phyloP scores from a whole-genome alignment of 352 stramenopile species.

The Globisporangium ultimum region DNA sequence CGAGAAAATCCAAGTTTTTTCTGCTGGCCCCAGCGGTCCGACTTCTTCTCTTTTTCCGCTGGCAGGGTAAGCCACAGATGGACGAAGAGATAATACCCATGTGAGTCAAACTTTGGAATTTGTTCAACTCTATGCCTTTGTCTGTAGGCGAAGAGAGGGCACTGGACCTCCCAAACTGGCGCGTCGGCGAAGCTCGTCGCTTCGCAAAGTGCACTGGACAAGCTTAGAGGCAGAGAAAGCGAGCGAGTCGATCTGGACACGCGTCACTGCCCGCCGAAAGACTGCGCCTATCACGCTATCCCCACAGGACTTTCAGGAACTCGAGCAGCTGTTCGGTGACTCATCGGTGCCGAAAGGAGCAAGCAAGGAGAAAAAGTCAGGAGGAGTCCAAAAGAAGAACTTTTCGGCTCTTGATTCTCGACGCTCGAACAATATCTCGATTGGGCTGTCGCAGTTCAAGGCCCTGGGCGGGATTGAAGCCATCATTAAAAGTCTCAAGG shows the following conservation, averaged over 20 bases:
- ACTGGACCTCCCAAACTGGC: constrained; percentile 15
- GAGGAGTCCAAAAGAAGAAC: constrained; percentile 26
- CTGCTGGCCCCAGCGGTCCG: constrained; percentile 34
- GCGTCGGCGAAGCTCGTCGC: constrained; percentile 37
- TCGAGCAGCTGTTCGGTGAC: constrained; percentile 56
- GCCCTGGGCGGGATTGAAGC: constrained; percentile 33
- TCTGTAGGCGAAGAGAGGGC: constrained; percentile 7
- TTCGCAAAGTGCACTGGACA: constrained; percentile 84
- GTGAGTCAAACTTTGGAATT: too few species aligned
- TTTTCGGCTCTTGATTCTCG: constrained; percentile 70
- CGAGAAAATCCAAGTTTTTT: constrained; percentile 62
- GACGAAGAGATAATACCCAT: constrained; percentile 9
- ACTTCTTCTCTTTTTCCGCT: not conserved
- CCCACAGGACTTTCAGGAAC: constrained; percentile 59
- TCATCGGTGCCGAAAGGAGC: constrained; percentile 5
- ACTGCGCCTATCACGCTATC: constrained; percentile 72
- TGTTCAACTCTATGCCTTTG: not conserved
- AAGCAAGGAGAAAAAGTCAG: constrained; percentile 13
- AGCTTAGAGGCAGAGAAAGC: constrained; percentile 56
- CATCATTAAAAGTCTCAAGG: constrained; percentile 43
- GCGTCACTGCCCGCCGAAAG: constrained; percentile 54
- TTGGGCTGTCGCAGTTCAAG: constrained; percentile 79
- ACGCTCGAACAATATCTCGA: constrained; percentile 79
- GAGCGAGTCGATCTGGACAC: constrained; percentile 70
- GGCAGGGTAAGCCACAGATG: not conserved